Evolutionary conservation across 805 yeast species (phyloP), one percentile per base, ranked within the genome.

Genomic region (Tetrapisispora namnaoensis): DNA sequence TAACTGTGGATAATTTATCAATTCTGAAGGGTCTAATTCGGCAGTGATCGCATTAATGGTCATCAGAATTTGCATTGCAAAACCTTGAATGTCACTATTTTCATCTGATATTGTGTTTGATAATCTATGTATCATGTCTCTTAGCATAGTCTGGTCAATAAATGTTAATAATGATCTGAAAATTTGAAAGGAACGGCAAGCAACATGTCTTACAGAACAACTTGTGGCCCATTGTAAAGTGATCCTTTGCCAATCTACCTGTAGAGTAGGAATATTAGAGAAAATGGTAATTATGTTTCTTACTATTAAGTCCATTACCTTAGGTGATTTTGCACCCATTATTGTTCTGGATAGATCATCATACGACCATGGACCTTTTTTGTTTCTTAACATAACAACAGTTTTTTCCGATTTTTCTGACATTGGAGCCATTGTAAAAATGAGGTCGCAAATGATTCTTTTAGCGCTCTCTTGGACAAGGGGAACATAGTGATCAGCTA

Each of bases 41-140:
- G 95, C 93, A 1, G 91, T 86, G 14, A 89, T 81, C 0, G 97
- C 95, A 68, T 91, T 89, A 57, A 93, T 66, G 0, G 99, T 91
- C 97, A 93, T 91, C 53, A 93, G 69, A 48, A 93, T 93, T 67
- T 93, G 99, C 90, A 93, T 86, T 0, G 97, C 83, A 67, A 95
- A 95, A 0, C 96, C 96, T 66, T 91, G 98, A 37, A 93, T 90
- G 56, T 93, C 99, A 0, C 78, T 69, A 11, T 88, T 80, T 38
- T 82, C 88, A 62, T 95, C 99, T 0, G 96, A 81, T 8, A 93
- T 83, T 0, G 99, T 95, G 57, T 89, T 90, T 0, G 96, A 87
- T 30, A 93, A 72, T 51, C 99, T 77, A 49, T 91, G 95, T 11
- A 93, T 71, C 96, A 93, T 87, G 67, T 90, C 98, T 48, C 87